Conservation (phyloP, 805 yeast genomes). For the Saccharomycopsis malanga region DNA sequence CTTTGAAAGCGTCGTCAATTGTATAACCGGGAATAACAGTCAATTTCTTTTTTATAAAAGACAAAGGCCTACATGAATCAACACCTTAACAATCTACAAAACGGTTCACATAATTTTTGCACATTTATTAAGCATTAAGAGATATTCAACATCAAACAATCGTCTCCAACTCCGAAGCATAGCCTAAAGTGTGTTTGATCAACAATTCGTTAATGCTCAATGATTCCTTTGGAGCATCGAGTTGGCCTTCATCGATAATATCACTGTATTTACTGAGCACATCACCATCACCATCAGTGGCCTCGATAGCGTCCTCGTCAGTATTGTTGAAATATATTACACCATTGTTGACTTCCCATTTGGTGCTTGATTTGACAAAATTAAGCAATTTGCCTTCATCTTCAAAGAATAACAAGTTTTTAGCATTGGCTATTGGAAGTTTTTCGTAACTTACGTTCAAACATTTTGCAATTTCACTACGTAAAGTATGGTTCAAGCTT, state of each 20-base stretch:
- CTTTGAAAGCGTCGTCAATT: no score
- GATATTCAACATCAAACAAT: conserved; percentile 53
- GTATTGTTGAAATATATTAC: conserved; percentile 38
- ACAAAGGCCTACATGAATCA: no score
- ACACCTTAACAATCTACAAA: no score
- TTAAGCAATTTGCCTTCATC: conserved; percentile 47
- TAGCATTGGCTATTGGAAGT: conserved; percentile 77
- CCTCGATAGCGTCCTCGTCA: conserved; percentile 12
- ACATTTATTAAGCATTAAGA: no score
- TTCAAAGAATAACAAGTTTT: conserved; percentile 65
- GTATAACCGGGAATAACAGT: no score
- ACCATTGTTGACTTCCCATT: conserved; percentile 54
- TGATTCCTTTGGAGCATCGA: background rate
- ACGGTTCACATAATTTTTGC: no score
- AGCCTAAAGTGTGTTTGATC: conserved; percentile 68
- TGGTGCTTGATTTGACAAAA: conserved; percentile 42
- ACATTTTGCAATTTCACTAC: conserved; percentile 79
- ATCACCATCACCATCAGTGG: conserved; percentile 4
- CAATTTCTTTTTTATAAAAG: no score
- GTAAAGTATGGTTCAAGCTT: conserved; percentile 67
- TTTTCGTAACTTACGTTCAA: conserved; percentile 70
- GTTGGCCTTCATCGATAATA: conserved; percentile 4
- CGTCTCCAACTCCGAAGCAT: conserved; percentile 88
- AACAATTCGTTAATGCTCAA: conserved; percentile 51
- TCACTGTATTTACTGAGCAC: background rate